Conservation (phyloP, 148 eudicot genomes). For the Vaccinium myrtillus region DNA sequence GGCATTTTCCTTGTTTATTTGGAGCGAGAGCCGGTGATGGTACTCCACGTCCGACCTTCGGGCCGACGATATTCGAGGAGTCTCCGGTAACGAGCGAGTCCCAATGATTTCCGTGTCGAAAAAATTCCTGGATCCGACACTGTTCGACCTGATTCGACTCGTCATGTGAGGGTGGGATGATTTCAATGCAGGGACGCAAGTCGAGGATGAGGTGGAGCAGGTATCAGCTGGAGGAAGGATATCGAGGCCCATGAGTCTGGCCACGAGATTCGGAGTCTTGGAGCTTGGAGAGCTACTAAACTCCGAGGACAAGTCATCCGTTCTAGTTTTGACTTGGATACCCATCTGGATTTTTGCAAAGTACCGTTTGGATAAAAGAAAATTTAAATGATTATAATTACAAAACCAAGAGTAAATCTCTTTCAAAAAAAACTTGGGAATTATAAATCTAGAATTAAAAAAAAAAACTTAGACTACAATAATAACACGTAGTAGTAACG, state of each 20-base stretch:
- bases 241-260: slow-evolving; percentile 74
- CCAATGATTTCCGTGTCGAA: slow-evolving; percentile 20
- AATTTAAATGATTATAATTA: neutral
- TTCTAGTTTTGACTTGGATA: slow-evolving; percentile 44
- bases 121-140: neutral
- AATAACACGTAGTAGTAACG: neutral
- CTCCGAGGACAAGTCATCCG: slow-evolving; percentile 41
- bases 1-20: slow-evolving; percentile 54
- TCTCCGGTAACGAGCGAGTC: slow-evolving; percentile 33
- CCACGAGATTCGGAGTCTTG: slow-evolving; percentile 64
- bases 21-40: slow-evolving; percentile 57
- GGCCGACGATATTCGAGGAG: slow-evolving; percentile 40
- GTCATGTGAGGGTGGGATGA: neutral
- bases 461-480: neutral
- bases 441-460: neutral
- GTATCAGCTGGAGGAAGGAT: slow-evolving; percentile 45
- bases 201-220: slow-evolving; percentile 35
- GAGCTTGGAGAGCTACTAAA: slow-evolving; percentile 39
- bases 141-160: neutral
- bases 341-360: slow-evolving; percentile 30
- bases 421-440: neutral
- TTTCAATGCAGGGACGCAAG: slow-evolving; percentile 18
- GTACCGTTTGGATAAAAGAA: no score
- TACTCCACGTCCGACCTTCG: slow-evolving; percentile 43
- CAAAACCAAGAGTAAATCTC: neutral